Base-by-base conservation (phyloP, 768 basidiomycete species). In the Xerocomellus dryophilus region DNA sequence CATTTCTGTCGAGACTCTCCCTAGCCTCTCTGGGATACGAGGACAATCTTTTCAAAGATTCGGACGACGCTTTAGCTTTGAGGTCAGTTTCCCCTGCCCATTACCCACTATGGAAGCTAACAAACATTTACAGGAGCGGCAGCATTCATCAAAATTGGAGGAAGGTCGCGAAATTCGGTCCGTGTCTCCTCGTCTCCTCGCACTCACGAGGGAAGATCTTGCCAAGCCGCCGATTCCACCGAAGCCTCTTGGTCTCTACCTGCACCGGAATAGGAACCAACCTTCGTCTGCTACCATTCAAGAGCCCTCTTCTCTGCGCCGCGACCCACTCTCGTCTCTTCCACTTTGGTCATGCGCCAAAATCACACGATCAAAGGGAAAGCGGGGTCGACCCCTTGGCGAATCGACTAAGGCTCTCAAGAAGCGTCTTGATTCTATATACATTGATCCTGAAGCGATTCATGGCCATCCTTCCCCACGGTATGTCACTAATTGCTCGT, bases 261-360 rank as follows among this genome's bases (percentile, higher is more conserved):
- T 48, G 38, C 34, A 31, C 14, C 31, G 41, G 31, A 51, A 51
- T 36, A 32, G 32, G 9, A 10, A 0, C 34, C 47, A 38, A 20
- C 18, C 2, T 35, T n/a, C 17, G 23, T 29, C 39, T 2, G 6
- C 17, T 41, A n/a, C 25, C 15, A 10, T 15, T 8, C 35, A 18
- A 50, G 47, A 44, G 14, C 18, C 51, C 1, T 18, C 54, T 1
- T 32, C 47, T 9, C 36, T 41, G 9, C 23, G 38, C 18, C 60
- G 53, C 43, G 53, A 57, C 44, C 44, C 39, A n/a, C 23, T 32
- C 23, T 48, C 48, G 18, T 44, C 25, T 17, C 43, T 27, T 20
- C 60, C 59, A 12, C 45, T 61, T 38, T 57, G 55, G 49, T 49
- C 55, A 1, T 61, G 59, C n/a, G 45, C 60, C 49, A 61, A 61